A percentile compares a stretch with the other conserved stretches of the same genome.
Evolutionary conservation across 306 rosid genomes (phyloP).

Genomic region (Casuarina glauca): DNA sequence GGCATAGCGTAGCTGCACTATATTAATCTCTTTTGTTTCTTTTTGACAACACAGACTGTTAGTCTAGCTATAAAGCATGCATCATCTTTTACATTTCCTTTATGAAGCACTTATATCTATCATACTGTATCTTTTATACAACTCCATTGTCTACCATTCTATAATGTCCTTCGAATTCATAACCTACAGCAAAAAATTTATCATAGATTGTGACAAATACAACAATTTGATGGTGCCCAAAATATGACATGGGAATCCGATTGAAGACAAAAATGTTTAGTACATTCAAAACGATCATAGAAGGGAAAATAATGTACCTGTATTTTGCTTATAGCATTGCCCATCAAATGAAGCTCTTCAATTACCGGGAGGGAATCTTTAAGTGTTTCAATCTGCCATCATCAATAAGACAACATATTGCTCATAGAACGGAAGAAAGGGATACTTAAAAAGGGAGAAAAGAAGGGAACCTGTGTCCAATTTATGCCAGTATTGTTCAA

Average conservation of each 20-base stretch:
- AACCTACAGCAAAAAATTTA: not conserved
- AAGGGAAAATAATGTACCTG: slow-evolving; percentile 46
- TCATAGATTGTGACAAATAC: not conserved
- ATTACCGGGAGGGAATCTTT: slow-evolving; percentile 58
- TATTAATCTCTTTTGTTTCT: not conserved
- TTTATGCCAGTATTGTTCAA: slow-evolving; percentile 66
- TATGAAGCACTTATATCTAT: not conserved
- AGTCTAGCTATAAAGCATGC: not conserved
- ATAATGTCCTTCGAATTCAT: not conserved
- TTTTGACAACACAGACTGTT: not conserved
- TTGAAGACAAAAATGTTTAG: slow-evolving; percentile 5
- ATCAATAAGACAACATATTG: slow-evolving; percentile 31
- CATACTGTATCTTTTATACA: not conserved
- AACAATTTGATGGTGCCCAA: not conserved
- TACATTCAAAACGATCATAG: slow-evolving; percentile 18
- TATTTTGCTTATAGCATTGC: slow-evolving; percentile 68
- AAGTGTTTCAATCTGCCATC: slow-evolving; percentile 73
- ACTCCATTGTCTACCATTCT: not conserved
- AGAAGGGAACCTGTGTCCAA: slow-evolving; percentile 67
- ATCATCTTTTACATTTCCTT: not conserved
- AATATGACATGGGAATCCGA: not conserved
- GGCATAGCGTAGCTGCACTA: not conserved
- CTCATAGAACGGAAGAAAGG: slow-evolving; percentile 8
- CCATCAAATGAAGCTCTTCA: slow-evolving; percentile 91
- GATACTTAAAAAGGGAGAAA: slow-evolving; percentile 12